Base-by-base conservation (phyloP, 352 stramenopile genomes). In the Globisporangium lucens region DNA sequence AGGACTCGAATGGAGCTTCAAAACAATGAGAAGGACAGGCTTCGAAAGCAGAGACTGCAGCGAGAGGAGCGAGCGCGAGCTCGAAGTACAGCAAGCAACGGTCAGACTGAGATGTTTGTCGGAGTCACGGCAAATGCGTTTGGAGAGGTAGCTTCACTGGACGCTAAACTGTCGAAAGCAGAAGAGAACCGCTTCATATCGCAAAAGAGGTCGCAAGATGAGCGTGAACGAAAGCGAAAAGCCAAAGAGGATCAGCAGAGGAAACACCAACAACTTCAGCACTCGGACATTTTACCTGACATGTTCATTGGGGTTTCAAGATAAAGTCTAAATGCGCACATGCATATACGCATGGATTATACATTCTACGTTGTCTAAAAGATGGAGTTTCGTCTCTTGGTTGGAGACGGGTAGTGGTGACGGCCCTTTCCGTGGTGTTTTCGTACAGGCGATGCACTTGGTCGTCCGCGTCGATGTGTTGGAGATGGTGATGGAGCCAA, bases 321-420 rank as follows among this genome's bases (percentile, higher is more conserved):
- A 70, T 64, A 22, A 64, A 58, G 41, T 61, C 56, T 36, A 53
- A 12, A 35, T n/a, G 29, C 9, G 13, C 38, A 55, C 33, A 46
- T 72, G 61, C 33, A 46, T 72, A 57, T 22, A 20, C 12, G 17
- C n/a, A 22, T 64, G 62, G 15, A 27, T 68, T 61, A 46, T 66
- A 53, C n/a, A 61, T 13, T 47, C 59, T 61, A 70, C 15, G 57
- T 57, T 71, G 76, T 65, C 72, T 80, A 87, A 61, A 78, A 80
- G 64, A 82, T 69, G 30, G 79, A 87, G 41, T 82, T 84, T 22
- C 79, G 79, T 10, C 79, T 70, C 27, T 79, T 62, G 61, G 8
- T 49, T 5, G 41, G 15, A 49, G 41, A 49, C 7, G 41, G 15
- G 41, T n/a, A n/a, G 41, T 49, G 15, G 41, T 49, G 41, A 49